Evolutionary conservation across 1,139 yeast species (phyloP), one percentile per base, ranked within the genome.

Genomic region (Hyphopichia pseudoburtonii): DNA sequence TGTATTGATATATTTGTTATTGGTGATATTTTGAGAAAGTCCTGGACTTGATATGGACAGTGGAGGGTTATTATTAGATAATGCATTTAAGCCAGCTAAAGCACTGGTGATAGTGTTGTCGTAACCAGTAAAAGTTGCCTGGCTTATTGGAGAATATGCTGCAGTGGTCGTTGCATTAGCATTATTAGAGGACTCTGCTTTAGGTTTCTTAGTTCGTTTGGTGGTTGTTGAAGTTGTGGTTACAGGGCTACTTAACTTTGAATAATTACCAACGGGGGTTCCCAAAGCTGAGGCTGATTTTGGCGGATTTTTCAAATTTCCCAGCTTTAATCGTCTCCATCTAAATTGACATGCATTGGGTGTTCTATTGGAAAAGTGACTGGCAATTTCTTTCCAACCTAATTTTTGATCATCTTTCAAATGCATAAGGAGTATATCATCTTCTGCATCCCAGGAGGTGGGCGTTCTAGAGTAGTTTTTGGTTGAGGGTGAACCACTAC

Each of bases 331-430:
- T 41, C 90, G 60, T 59, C 90, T 72, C 90, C 90, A 83, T 52
- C 90, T 70, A 51, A 83, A 83, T 58, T 83, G 90, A 48, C 89
- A 83, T 3, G 89, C 89, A 51, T 83, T 83, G 28, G 88, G 86
- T 1, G 89, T 83, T 58, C 90, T 65, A 56, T 80, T 78, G 36
- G 68, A 70, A 57, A 82, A 83, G 51, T 82, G 78, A 38, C 78
- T 70, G 9, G 88, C 82, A 36, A 83, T 82, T 46, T 82, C 88
- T 57, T 82, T 81, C 90, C 90, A 82, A 0, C 89, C 89, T 44
- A 82, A 64, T 52, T 81, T 81, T 53, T 79, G 84, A 40, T 74
- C 76, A 56, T 83, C 90, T 54, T 83, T 82, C 50, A 83, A 64
- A 56, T 81, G 86, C 67, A 85, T 75, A 41, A 83, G 63, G 32